Evolutionary conservation across 2,329 filamentous ascomycete species (phyloP).

Genomic region (Colletotrichum sp.): DNA sequence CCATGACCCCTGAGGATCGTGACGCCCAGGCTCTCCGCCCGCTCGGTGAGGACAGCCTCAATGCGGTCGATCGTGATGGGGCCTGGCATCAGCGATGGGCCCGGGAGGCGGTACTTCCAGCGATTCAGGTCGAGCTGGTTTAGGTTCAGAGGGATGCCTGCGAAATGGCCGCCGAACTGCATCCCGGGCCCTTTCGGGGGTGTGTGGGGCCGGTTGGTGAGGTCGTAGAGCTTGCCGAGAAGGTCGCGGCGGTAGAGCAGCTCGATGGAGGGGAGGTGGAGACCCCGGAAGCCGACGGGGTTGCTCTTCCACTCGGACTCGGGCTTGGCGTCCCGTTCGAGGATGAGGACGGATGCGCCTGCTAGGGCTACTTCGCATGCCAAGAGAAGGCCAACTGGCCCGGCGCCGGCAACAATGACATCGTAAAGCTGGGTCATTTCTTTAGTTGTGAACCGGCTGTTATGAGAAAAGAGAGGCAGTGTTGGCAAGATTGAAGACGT

Average conservation of each 20-base stretch:
- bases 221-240: slow-evolving; percentile 30
- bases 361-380: slow-evolving; percentile 39
- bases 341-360: slow-evolving; percentile 37
- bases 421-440: slow-evolving; percentile 28
- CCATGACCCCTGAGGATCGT: slow-evolving; percentile 29
- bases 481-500: not conserved
- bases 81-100: slow-evolving; percentile 28
- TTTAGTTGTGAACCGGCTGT: not conserved
- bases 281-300: slow-evolving; percentile 32
- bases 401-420: slow-evolving; percentile 39
- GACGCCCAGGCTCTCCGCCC: slow-evolving; percentile 30
- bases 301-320: slow-evolving; percentile 28
- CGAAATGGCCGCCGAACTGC: slow-evolving; percentile 37
- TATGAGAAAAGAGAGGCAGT: not conserved
- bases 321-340: slow-evolving; percentile 46
- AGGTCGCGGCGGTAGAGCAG: slow-evolving; percentile 42
- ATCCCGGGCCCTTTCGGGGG: slow-evolving; percentile 23
- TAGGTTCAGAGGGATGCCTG: slow-evolving; percentile 31
- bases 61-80: slow-evolving; percentile 27
- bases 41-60: slow-evolving; percentile 21
- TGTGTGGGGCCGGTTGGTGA: slow-evolving; percentile 14
- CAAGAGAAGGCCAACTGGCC: slow-evolving; percentile 39
- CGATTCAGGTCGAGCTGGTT: slow-evolving; percentile 30
- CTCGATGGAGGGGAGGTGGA: slow-evolving; percentile 39
- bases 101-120: slow-evolving; percentile 34